phyloP scores from a whole-genome alignment of 306 rosid species.

The Lotus japonicus region DNA sequence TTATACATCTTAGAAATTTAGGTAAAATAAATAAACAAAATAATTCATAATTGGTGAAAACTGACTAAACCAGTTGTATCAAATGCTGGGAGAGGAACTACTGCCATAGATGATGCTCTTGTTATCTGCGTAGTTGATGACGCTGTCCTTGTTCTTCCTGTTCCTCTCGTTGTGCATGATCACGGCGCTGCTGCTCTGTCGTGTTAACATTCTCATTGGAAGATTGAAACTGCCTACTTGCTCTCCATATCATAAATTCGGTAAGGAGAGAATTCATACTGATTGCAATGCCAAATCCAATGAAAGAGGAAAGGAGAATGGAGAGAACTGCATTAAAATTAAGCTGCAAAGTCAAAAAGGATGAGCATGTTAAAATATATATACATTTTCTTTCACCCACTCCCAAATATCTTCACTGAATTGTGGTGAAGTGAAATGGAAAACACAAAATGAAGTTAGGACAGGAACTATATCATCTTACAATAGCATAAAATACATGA shows the following conservation, averaged over 20 bases:
- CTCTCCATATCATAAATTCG: slow-evolving; percentile 56
- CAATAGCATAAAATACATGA: slow-evolving; percentile 22
- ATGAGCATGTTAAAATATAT: no score
- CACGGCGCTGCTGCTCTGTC: slow-evolving; percentile 19
- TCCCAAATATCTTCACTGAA: no score
- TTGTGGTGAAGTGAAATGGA: no score
- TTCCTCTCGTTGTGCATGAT: slow-evolving; percentile 17
- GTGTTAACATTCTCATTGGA: slow-evolving; percentile 25
- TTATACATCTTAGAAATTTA: no score
- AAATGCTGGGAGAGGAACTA: slow-evolving; percentile 9
- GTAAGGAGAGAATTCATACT: slow-evolving; percentile 47
- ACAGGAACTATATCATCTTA: slow-evolving; percentile 14
- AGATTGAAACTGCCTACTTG: slow-evolving; percentile 39
- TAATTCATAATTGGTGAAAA: background rate
- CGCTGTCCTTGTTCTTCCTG: background rate
- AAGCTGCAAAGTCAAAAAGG: slow-evolving; percentile 34
- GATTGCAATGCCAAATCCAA: slow-evolving; percentile 67
- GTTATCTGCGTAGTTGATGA: background rate
- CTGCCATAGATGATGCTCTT: slow-evolving; percentile 15
- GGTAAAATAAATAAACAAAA: background rate
- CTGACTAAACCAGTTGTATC: background rate
- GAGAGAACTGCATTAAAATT: slow-evolving; percentile 55
- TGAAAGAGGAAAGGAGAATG: slow-evolving; percentile 61
- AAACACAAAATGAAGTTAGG: background rate
- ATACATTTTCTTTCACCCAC: no score